Evolutionary conservation across 805 yeast species (phyloP), one percentile per base, ranked within the genome.

Genomic region (Wickerhamiella sergipiensis): DNA sequence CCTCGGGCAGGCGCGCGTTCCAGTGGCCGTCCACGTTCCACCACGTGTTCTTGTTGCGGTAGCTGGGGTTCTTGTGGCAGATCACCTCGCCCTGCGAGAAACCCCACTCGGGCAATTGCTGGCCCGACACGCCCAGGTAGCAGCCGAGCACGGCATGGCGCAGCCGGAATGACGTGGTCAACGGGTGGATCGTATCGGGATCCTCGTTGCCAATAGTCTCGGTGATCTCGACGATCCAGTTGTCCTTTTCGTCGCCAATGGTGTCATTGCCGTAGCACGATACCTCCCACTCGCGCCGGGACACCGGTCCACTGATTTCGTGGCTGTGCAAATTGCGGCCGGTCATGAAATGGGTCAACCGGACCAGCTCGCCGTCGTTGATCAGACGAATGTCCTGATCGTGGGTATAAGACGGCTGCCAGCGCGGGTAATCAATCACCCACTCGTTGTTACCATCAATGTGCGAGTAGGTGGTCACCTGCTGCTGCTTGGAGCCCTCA

Each of bases 81-180:
- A 81, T 82, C 56, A 92, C 90, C 71, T 92, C 99, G 55, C 95
- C 95, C 72, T 92, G 99, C 64, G 87, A 79, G 77, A 90, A 85
- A 1, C 84, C 98, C 99, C 99, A 92, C 15, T 86, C 97, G 18
- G 99, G 98, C 53, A 92, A 77, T 43, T 78, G 64, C 52, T 76
- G 80, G 61, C 85, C 95, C 59, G 81, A 75, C 61, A 96, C 83
- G 94, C 95, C 89, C 78, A 92, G 76, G 18, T 95, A 90, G 45
- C 94, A 97, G 47, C 83, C 78, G 1, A 96, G 85, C 50, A 83
- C 88, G 22, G 79, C 82, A 64, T 92, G 97, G 53, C 88, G 69
- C 22, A 92, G 61, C 60, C 81, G 81, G 62, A 92, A 68, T 10
- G 75, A 68, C 3, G 85, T 76, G 6, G 81, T 83, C 63, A 81